Percentiles rank a stretch among this genome's conserved stretches.
Evolutionary conservation across 2,329 filamentous ascomycete species (phyloP).

Genomic region (Fusarium setosum): DNA sequence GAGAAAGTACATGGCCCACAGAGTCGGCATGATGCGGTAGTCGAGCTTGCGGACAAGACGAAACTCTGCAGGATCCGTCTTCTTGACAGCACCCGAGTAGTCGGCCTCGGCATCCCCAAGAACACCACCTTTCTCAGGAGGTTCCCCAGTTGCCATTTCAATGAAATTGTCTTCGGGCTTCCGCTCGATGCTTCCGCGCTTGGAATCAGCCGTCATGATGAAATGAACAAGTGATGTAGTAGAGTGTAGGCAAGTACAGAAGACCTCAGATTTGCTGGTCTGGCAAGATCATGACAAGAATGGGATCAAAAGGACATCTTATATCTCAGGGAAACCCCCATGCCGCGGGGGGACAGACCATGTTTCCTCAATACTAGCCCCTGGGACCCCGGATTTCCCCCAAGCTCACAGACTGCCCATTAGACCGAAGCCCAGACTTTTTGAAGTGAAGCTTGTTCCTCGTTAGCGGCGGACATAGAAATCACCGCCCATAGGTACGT

Average conservation of each 20-base stretch:
- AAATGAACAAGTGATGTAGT: not conserved
- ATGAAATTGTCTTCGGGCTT: conserved; percentile 41
- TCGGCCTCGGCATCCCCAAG: conserved; percentile 39
- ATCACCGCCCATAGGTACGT: not conserved
- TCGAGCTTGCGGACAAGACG: conserved; percentile 52
- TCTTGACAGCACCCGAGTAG: conserved; percentile 49
- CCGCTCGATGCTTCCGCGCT: conserved; percentile 36
- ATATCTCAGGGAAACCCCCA: not conserved
- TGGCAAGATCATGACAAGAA: not conserved
- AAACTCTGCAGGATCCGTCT: conserved; percentile 49
- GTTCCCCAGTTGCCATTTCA: conserved; percentile 32
- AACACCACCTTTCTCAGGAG: conserved; percentile 40
- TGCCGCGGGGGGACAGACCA: not conserved
- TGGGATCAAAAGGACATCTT: not conserved
- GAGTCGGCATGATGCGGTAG: conserved; percentile 50
- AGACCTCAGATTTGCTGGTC: not conserved
- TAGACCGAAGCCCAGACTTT: conserved; percentile 3
- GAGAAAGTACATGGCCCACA: conserved; percentile 53
- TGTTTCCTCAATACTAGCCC: not conserved
- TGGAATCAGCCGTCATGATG: conserved; percentile 27
- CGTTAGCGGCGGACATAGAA: conserved; percentile 30
- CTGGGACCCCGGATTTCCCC: conserved; percentile 31
- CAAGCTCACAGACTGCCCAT: conserved; percentile 10
- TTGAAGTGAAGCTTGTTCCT: not conserved
- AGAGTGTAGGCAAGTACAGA: not conserved